Base-by-base conservation (phyloP, 176 grass and related monocot species). In the Hsuehochloa calcarea region DNA sequence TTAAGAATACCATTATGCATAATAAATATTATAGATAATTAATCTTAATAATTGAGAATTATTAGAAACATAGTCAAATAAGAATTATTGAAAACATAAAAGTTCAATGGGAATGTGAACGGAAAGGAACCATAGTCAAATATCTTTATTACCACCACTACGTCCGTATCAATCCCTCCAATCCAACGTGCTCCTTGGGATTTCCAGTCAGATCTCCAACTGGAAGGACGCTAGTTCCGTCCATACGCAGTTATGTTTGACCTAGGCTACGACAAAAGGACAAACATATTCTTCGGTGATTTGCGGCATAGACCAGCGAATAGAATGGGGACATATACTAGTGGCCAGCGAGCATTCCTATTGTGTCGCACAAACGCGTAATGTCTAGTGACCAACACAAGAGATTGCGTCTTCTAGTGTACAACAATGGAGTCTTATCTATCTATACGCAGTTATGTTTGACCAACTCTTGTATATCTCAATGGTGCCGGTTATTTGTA, bases 201-300 rank as follows among this genome's bases (percentile, higher is more conserved):
- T 58, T 29, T 81, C 69, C 69, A 63, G 76, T n/a, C 17, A n/a
- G 80, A 68, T 83, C 40, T 46, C 27, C 46, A 39, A 54, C 78
- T 26, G 64, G 62, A 65, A 59, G 5, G 67, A 60, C 10, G 22
- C 61, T 25, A 78, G 29, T 51, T 80, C 25, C 25, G 51, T 72
- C 39, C 52, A 72, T 60, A 61, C n/a, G 26, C n/a, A n/a, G n/a
- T 6, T 62, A 12, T 27, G n/a, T 37, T 61, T 43, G 12, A 35
- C 35, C 39, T 12, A 46, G 19, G 34, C 58, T 81, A 81, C 25
- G 58, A 81, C 60, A 49, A 60, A 19, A 10, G 17, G 77, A 29
- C 20, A 70, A 58, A 46, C 47, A 60, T 37, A 68, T 60, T 76
- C 72, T 68, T 43, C 19, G 5, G 70, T 19, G 20, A 59, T 47